Evolutionary conservation across 371 early-diverging fungal genomes (phyloP), one percentile per base, ranked within the genome.

Genomic region (Mucor piriformis): DNA sequence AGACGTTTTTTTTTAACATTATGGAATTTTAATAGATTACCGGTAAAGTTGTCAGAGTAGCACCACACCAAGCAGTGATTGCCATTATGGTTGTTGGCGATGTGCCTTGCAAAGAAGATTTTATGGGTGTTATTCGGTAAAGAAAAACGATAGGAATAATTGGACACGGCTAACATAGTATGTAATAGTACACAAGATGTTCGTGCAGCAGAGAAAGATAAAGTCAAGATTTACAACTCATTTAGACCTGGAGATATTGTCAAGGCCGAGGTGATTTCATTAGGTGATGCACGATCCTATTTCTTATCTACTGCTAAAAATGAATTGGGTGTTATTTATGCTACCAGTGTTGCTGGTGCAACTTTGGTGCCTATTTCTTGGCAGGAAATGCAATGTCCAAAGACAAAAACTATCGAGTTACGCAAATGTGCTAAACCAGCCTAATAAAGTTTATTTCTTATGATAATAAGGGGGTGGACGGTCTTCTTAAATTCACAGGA

Each of bases 341-440:
- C 97, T 7, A 89, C 89, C 2, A 94, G 95, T 73, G 79, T 87
- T 13, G 90, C 92, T 43, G 91, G 96, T 38, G 88, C 87, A 37
- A 88, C 95, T 0, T 91, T 98, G 95, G 82, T 96, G 37, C 98
- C 98, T 2, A 88, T 96, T 44, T 93, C 94, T 29, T 98, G 98
- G 98, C 92, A 96, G 71, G 89, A 95, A 65, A 98, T 98, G 98
- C 89, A 95, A 59, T 95, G 96, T 68, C 92, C 98, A 11, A 91
- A 88, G 66, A 96, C 97, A 2, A 85, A 87, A 63, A 83, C 77
- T 0, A 82, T 92, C 33, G 97, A 96, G 66, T 83, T 83, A 59
- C 82, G 97, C 54, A 97, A 97, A 79, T 97, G 97, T 64, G 96
- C 97, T 21, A 97, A 96, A 73, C 93, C 95, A 55, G 27, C n/a